Evolutionary conservation across 805 yeast genomes (phyloP).

Genomic region (Spathaspora passalidarum): DNA sequence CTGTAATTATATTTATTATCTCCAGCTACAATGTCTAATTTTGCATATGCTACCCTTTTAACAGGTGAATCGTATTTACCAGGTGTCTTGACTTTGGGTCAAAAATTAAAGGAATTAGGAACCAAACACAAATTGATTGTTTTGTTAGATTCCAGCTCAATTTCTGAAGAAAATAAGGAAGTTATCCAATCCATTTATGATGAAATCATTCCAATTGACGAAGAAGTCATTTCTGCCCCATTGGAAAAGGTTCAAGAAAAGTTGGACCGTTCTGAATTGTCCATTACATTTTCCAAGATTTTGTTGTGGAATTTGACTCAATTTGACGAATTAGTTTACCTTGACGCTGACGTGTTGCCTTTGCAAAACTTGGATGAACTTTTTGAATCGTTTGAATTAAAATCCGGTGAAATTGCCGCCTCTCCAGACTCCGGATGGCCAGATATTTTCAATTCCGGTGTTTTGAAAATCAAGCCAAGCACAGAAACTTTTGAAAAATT

Average conservation of each 20-base stretch:
- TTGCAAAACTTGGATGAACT: slow-evolving; percentile 19
- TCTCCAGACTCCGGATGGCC: slow-evolving; percentile 34
- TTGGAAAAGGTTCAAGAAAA: slow-evolving; percentile 16
- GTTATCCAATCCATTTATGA: slow-evolving; percentile 22
- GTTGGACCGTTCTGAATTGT: slow-evolving; percentile 25
- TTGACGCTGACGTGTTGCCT: slow-evolving; percentile 28
- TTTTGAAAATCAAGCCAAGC: slow-evolving; percentile 22
- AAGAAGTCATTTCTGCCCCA: slow-evolving; percentile 16
- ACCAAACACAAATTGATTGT: slow-evolving; percentile 18
- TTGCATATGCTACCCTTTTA: slow-evolving; percentile 25
- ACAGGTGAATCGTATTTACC: slow-evolving; percentile 25
- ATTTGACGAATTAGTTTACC: slow-evolving; percentile 21
- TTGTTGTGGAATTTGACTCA: slow-evolving; percentile 22
- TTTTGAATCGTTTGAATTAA: slow-evolving; percentile 13
- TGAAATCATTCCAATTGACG: slow-evolving; percentile 21
- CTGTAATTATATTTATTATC: slow-evolving; percentile 1
- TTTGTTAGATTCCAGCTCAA: slow-evolving; percentile 14
- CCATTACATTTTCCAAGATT: slow-evolving; percentile 26
- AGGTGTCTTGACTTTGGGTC: slow-evolving; percentile 24
- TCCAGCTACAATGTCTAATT: background rate
- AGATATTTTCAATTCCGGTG: slow-evolving; percentile 30
- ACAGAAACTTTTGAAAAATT: slow-evolving; percentile 15
- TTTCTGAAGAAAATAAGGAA: slow-evolving; percentile 16
- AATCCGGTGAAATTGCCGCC: slow-evolving; percentile 15
- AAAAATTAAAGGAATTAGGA: slow-evolving; percentile 15